Conservation (phyloP, 2,329 filamentous ascomycete species). For the Aspergillus sp. region DNA sequence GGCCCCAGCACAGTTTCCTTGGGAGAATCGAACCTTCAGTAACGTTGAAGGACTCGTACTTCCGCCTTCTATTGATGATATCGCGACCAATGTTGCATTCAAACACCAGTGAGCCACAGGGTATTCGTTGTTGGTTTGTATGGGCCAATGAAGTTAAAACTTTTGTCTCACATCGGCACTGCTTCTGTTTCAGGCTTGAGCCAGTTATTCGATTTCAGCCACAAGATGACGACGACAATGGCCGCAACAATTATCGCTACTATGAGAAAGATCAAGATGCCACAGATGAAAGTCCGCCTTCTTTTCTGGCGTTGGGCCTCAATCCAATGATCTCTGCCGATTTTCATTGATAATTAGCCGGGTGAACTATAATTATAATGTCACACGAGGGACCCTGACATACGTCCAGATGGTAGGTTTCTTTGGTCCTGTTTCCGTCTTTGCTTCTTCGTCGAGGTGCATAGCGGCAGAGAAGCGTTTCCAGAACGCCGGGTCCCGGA, state of each 20-base stretch:
- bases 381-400: constrained; percentile 8
- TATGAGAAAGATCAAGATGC: constrained; percentile 34
- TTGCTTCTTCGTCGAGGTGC: constrained; percentile 55
- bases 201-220: constrained; percentile 42
- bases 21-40: too few relatives aligned
- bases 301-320: constrained; percentile 52
- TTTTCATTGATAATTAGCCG: too few relatives aligned
- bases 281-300: constrained; percentile 50
- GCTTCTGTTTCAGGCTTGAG: constrained; percentile 17
- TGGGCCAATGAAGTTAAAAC: neutral
- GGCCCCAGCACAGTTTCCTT: too few relatives aligned
- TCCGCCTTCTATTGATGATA: too few relatives aligned
- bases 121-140: neutral
- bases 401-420: constrained; percentile 26
- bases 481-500: constrained; percentile 62
- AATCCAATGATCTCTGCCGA: constrained; percentile 56
- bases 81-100: too few relatives aligned
- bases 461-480: constrained; percentile 60
- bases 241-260: constrained; percentile 44
- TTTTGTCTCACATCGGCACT: neutral
- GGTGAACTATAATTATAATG: too few relatives aligned
- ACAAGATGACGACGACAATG: constrained; percentile 49
- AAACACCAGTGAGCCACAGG: neutral
- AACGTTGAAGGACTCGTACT: too few relatives aligned
- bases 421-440: constrained; percentile 21